phyloP scores from a whole-genome alignment of 441 rosid species.

The Bruguiera hainesii region DNA sequence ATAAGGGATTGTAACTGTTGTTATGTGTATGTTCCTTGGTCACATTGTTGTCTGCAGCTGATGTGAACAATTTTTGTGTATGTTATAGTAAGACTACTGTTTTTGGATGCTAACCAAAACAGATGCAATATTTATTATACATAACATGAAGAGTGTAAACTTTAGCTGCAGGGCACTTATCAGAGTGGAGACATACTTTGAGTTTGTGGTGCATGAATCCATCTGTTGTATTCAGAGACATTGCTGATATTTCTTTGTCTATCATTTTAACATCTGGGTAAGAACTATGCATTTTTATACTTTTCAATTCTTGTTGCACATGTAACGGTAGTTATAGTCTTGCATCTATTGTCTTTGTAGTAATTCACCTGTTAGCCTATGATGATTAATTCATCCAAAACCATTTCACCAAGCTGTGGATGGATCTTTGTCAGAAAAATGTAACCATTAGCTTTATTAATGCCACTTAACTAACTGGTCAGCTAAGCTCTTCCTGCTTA shows the following conservation, averaged over 20 bases:
- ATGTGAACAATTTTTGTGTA: too few relatives aligned
- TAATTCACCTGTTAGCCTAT: neutral
- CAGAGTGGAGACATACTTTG: slow-evolving; percentile 57
- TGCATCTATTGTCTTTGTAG: neutral
- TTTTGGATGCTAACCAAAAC: too few relatives aligned
- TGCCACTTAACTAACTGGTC: too few relatives aligned
- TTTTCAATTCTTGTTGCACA: neutral
- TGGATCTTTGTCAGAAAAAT: neutral
- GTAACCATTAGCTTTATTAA: too few relatives aligned
- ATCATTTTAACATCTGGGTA: slow-evolving; percentile 97
- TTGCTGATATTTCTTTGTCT: slow-evolving; percentile 84
- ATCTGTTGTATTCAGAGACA: slow-evolving; percentile 84
- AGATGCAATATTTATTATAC: too few relatives aligned
- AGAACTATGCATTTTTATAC: slow-evolving; percentile 24
- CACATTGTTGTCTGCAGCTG: too few relatives aligned
- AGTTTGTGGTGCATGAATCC: slow-evolving; percentile 99
- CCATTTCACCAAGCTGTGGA: neutral
- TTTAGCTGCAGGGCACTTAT: neutral
- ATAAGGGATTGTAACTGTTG: too few relatives aligned
- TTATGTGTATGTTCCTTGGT: too few relatives aligned
- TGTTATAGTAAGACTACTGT: too few relatives aligned
- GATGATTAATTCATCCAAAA: neutral
- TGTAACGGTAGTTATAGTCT: neutral
- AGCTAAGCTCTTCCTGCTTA: too few relatives aligned
- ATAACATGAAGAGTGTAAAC: too few relatives aligned